A percentile compares a stretch with the other conserved stretches of the same genome.
phyloP scores from a whole-genome alignment of 1,284 basidiomycete genomes.

The Agaricales sp. region DNA sequence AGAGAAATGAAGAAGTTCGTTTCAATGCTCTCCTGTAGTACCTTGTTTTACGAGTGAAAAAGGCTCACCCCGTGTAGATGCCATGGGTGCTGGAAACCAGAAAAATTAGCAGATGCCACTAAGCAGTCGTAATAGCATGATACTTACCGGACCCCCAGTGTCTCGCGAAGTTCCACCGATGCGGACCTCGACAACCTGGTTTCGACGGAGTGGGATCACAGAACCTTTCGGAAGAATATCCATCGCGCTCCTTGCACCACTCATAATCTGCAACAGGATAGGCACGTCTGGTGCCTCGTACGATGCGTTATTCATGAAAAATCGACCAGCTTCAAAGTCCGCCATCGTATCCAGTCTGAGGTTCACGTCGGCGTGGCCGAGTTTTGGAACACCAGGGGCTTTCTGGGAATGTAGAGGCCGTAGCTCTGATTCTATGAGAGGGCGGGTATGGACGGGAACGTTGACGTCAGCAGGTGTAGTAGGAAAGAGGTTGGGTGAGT shows the following conservation, averaged over 20 bases:
- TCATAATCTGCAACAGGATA: conserved; percentile 27
- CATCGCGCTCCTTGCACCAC: conserved; percentile 19
- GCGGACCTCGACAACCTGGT: conserved; percentile 23
- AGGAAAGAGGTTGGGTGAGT: not conserved
- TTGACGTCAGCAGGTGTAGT: not conserved
- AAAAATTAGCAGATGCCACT: not conserved
- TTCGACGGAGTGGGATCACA: conserved; percentile 22
- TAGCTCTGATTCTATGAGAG: not conserved
- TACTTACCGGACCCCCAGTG: conserved; percentile 10
- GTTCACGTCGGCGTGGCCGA: conserved; percentile 24
- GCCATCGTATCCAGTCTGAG: conserved; percentile 10
- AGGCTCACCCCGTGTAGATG: not conserved
- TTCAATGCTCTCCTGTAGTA: conserved; percentile 1
- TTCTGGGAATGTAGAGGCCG: conserved; percentile 10
- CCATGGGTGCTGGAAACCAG: not conserved
- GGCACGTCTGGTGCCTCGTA: conserved; percentile 19
- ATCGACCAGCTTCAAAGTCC: conserved; percentile 8
- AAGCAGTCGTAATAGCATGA: not conserved
- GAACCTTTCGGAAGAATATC: conserved; percentile 21
- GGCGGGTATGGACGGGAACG: not conserved
- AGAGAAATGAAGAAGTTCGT: not conserved
- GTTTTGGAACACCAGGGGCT: conserved; percentile 17
- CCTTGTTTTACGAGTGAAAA: not conserved
- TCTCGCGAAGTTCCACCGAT: conserved; percentile 11
- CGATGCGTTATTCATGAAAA: conserved; percentile 15